Percentiles rank a stretch among this genome's conserved stretches.
phyloP scores from a whole-genome alignment of 2,329 filamentous ascomycete species.

The Fusarium torulosum region DNA sequence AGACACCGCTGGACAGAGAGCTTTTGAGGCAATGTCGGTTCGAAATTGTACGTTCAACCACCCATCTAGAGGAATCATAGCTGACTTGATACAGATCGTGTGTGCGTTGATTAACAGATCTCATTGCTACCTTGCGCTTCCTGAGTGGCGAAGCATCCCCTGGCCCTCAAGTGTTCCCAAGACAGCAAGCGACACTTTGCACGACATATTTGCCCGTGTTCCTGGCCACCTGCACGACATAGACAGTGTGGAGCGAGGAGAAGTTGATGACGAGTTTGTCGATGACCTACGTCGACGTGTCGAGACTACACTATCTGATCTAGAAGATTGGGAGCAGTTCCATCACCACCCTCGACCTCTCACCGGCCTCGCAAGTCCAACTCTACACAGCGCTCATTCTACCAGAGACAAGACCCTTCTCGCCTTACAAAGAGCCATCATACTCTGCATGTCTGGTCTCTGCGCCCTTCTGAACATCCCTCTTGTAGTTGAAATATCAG shows the following conservation, averaged over 20 bases:
- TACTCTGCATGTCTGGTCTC: constrained; percentile 20
- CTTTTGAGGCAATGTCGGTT: constrained; percentile 22
- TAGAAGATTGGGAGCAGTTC: constrained; percentile 18
- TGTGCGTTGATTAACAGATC: constrained; percentile 12
- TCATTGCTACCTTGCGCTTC: constrained; percentile 13
- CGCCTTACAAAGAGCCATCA: constrained; percentile 11
- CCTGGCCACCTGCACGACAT: constrained; percentile 16
- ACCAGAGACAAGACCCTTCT: constrained; percentile 3
- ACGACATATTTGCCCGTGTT: constrained; percentile 20
- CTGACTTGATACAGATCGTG: constrained; percentile 4
- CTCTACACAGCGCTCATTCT: rapidly evolving
- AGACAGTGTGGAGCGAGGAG: not conserved
- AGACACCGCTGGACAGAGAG: constrained; percentile 7
- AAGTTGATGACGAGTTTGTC: not conserved
- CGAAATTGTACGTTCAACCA: constrained; percentile 4
- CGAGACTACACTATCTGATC: not conserved
- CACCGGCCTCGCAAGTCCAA: rapidly evolving
- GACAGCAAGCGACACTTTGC: constrained; percentile 14
- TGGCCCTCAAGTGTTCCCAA: not conserved
- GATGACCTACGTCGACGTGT: not conserved
- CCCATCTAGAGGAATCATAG: rapidly evolving
- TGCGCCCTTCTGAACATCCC: not conserved
- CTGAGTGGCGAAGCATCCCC: constrained; percentile 9
- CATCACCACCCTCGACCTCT: constrained; percentile 8
- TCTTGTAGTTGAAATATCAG: not conserved